Percentiles rank a stretch among this genome's conserved stretches.
These are phyloP conservation scores for Crithidia thermophila DNA, from an alignment of 208 protist species.

Conservation along the genomic window DNA sequence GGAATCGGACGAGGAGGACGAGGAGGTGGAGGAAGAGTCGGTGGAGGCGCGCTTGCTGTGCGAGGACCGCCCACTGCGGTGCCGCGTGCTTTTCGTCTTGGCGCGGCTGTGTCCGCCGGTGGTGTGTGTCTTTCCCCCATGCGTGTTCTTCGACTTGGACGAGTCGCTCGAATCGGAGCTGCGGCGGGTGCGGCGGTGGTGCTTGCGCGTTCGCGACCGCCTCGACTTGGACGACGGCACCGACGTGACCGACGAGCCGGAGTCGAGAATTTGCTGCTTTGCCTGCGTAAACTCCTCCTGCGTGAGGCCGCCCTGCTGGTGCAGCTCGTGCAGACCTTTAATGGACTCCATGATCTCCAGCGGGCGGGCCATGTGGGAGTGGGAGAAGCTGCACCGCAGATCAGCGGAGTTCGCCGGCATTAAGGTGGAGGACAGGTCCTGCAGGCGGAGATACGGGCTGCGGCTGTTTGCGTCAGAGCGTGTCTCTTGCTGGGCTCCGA, in stretches of 20 bases:
- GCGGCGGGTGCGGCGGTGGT: constrained; percentile 7
- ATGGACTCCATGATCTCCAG: constrained; percentile 72
- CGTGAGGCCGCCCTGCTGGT: constrained; percentile 68
- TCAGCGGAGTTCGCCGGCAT: background rate
- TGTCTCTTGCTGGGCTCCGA: background rate
- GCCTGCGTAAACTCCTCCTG: constrained; percentile 73
- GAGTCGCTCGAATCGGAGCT: background rate
- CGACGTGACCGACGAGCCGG: constrained; percentile 17
- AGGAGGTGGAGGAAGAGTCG: constrained; percentile 35
- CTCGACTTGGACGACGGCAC: constrained; percentile 8
- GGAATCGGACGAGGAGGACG: constrained; percentile 35
- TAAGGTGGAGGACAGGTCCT: background rate
- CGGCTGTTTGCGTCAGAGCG: background rate
- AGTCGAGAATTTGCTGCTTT: constrained; percentile 74
- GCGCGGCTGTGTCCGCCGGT: constrained; percentile 8
- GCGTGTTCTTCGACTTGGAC: background rate
- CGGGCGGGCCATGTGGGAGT: constrained; percentile 25
- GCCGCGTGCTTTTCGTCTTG: constrained; percentile 10
- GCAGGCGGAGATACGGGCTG: background rate
- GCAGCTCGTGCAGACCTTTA: constrained; percentile 64
- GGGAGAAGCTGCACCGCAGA: constrained; percentile 11
- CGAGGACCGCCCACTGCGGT: constrained; percentile 18
- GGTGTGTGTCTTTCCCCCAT: background rate
- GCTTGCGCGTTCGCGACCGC: constrained; percentile 6
- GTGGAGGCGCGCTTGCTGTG: background rate